Conservation (phyloP, 306 rosid genomes). For the Rosa rugosa region DNA sequence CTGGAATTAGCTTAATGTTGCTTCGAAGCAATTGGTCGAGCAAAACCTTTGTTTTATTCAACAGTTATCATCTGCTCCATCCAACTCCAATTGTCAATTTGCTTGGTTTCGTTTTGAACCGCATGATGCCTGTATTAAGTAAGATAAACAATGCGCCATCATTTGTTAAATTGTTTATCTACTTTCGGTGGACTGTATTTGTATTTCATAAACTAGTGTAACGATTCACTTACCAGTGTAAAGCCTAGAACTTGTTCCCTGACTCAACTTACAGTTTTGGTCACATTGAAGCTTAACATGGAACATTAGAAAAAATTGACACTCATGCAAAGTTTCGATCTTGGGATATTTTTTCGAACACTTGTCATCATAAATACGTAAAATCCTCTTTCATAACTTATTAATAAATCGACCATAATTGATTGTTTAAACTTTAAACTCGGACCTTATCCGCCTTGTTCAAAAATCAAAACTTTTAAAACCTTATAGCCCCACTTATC, state of each 20-base stretch:
- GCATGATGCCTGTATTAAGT: background rate
- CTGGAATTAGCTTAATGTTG: conserved; percentile 25
- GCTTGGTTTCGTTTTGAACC: background rate
- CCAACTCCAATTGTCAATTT: background rate
- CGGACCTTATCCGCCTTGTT: too few relatives aligned
- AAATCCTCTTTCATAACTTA: too few relatives aligned
- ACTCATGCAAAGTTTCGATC: too few relatives aligned
- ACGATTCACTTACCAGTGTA: background rate
- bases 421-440: too few relatives aligned
- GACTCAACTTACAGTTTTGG: background rate
- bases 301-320: too few relatives aligned
- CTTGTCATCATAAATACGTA: too few relatives aligned
- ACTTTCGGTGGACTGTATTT: background rate
- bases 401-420: too few relatives aligned
- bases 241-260: too few relatives aligned
- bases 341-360: too few relatives aligned
- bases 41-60: background rate
- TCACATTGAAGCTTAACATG: background rate
- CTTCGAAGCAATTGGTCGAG: conserved; percentile 8
- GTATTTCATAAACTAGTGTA: background rate
- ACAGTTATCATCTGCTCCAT: background rate
- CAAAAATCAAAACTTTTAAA: too few relatives aligned
- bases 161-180: background rate
- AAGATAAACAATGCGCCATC: background rate
- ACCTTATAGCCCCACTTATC: too few relatives aligned